Base-by-base conservation (phyloP, 768 basidiomycete genomes). In the Leccinum variicolor region DNA sequence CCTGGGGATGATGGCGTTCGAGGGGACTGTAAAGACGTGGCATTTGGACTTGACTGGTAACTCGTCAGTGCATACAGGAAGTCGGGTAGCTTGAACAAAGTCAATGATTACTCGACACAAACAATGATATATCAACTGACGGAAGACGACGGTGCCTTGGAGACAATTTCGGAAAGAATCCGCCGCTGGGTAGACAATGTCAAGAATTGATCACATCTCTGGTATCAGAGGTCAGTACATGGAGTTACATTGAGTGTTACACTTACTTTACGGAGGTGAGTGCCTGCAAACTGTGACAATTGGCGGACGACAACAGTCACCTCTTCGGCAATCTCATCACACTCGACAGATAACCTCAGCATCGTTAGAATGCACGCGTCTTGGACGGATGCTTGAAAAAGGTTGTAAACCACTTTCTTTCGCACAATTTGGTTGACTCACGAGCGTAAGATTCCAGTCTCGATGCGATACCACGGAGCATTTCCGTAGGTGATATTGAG, bases 151-250 rank as follows among this genome's bases (percentile, higher is more conserved):
- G 70, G 67, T 28, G 83, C 79, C n/a, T 66, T 73, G 3, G 74
- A 69, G 41, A 87, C 63, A 50, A 87, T 78, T 13, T 77, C 71
- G 19, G 69, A 58, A 19, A 92, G 77, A 6, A 73, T 59, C 10
- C 75, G 68, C 61, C 75, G 79, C 54, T 85, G 73, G 19, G 70
- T 66, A 7, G 73, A 74, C 15, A 89, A 71, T 11, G 71, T 73
- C 29, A 84, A 62, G 66, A 92, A 91, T 67, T 89, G 85, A 25
- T 82, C 77, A 64, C 89, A 91, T 55, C 90, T 82, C 90, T 92
- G 63, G 33, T 52, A 53, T 41, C 28, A 56, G 31, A 45, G 19
- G 52, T 64, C 31, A 68, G 28, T 54, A 41, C 49, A 19, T 46
- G 19, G 21, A 43, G 31, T 23, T 26, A 10, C 21, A 21, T 25